Conservation (phyloP, 2,329 filamentous ascomycete genomes). For the Ampelomyces quisqualis region DNA sequence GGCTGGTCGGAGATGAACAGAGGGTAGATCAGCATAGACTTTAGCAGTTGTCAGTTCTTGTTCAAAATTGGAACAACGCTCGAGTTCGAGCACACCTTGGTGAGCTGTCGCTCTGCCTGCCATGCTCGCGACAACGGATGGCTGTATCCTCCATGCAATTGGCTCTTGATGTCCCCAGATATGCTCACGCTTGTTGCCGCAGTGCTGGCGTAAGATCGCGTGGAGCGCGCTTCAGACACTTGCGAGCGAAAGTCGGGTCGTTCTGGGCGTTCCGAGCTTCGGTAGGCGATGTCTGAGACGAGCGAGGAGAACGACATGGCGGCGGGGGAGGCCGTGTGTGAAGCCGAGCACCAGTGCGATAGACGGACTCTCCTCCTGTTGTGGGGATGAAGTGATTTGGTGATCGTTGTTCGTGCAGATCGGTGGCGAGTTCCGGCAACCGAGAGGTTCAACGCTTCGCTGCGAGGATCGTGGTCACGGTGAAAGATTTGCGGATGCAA, state of each 20-base stretch:
- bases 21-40: conserved; percentile 99
- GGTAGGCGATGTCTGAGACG: conserved; percentile 54
- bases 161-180: conserved; percentile 53
- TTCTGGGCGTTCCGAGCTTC: conserved; percentile 42
- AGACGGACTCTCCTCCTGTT: too few species aligned
- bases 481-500: too few species aligned
- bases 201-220: conserved; percentile 53
- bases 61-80: background rate
- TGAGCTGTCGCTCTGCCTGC: conserved; percentile 56
- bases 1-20: conserved; percentile 94
- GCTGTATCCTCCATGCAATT: conserved; percentile 55
- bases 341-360: conserved; percentile 3
- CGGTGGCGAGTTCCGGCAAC: too few species aligned
- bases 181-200: conserved; percentile 56
- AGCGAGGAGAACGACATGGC: conserved; percentile 56
- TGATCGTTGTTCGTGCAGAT: too few species aligned
- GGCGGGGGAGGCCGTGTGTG: background rate
- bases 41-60: conserved; percentile 21
- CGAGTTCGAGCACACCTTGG: conserved; percentile 43
- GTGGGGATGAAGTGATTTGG: background rate
- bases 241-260: conserved; percentile 49
- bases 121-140: conserved; percentile 54
- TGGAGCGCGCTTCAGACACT: conserved; percentile 50
- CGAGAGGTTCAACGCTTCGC: too few species aligned
- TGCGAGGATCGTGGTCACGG: too few species aligned